Evolutionary conservation across 2,329 filamentous ascomycete genomes (phyloP).

Genomic region (Aspergillus proliferans): DNA sequence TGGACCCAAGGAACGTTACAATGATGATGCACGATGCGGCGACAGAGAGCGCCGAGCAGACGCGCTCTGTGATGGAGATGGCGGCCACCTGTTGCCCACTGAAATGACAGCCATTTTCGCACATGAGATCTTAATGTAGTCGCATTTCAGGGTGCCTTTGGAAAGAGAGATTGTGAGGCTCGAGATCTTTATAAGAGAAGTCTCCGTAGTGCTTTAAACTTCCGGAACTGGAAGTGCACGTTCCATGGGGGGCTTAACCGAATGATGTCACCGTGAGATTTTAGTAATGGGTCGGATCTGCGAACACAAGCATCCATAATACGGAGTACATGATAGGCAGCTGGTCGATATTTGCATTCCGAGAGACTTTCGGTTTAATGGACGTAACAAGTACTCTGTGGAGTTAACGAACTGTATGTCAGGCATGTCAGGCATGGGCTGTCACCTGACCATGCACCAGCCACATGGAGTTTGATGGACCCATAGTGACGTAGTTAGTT

Average conservation of each 20-base stretch:
- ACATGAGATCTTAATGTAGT: not conserved
- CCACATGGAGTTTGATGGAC: not conserved
- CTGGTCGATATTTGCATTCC: not conserved
- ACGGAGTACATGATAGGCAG: not conserved
- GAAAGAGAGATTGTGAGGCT: not conserved
- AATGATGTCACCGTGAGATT: not conserved
- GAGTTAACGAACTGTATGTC: not conserved
- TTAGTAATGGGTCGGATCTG: not conserved
- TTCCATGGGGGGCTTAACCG: not conserved
- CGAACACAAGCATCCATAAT: too few relatives aligned
- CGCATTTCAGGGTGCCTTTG: not conserved
- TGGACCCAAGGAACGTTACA: constrained; percentile 10
- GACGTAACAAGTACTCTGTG: not conserved
- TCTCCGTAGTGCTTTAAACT: not conserved
- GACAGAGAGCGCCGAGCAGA: constrained; percentile 15
- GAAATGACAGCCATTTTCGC: not conserved
- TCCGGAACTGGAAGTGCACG: not conserved
- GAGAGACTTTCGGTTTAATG: not conserved
- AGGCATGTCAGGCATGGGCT: not conserved
- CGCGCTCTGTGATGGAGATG: constrained; percentile 13
- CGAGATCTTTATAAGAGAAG: not conserved
- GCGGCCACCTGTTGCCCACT: constrained; percentile 3
- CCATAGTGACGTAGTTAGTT: too few relatives aligned
- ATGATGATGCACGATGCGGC: constrained; percentile 14
- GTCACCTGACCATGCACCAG: not conserved